Percentiles rank a stretch among this genome's conserved stretches.
phyloP scores from a whole-genome alignment of 345 rosid species.

The Clausena lansium region DNA sequence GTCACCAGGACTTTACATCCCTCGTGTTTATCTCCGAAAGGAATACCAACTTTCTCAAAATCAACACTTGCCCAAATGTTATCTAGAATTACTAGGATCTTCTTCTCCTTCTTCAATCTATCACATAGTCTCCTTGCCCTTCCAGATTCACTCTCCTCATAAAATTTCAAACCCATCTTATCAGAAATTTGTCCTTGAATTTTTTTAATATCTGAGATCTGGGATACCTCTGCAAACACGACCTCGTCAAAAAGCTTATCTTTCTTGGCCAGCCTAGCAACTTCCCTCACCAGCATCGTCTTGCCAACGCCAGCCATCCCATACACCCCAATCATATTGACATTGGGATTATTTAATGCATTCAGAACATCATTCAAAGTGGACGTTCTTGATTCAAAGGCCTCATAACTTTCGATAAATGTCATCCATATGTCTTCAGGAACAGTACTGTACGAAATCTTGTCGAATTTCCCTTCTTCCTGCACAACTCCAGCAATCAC shows the following conservation, averaged over 20 bases:
- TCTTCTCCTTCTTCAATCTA: conserved; percentile 13
- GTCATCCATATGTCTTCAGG: background rate
- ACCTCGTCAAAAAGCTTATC: background rate
- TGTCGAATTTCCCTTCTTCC: background rate
- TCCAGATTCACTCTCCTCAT: background rate
- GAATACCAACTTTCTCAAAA: conserved; percentile 32
- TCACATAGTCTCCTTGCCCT: background rate
- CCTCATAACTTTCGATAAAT: background rate
- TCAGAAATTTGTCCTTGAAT: conserved; percentile 24
- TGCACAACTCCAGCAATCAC: background rate
- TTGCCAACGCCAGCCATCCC: conserved; percentile 1
- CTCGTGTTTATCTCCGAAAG: background rate
- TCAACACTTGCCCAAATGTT: conserved; percentile 28
- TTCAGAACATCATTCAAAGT: background rate
- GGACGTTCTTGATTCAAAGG: too few species aligned
- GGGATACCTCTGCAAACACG: background rate
- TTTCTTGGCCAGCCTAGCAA: background rate
- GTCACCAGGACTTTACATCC: conserved; percentile 33
- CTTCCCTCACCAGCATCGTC: background rate
- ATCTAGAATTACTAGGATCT: background rate
- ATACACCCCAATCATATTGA: background rate
- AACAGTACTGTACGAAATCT: background rate
- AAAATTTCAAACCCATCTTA: conserved; percentile 6
- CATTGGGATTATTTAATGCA: background rate
- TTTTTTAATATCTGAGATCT: conserved; percentile 6